Conservation (phyloP, 2,329 filamentous ascomycete genomes). For the Zelopaecilomyces penicillatus region DNA sequence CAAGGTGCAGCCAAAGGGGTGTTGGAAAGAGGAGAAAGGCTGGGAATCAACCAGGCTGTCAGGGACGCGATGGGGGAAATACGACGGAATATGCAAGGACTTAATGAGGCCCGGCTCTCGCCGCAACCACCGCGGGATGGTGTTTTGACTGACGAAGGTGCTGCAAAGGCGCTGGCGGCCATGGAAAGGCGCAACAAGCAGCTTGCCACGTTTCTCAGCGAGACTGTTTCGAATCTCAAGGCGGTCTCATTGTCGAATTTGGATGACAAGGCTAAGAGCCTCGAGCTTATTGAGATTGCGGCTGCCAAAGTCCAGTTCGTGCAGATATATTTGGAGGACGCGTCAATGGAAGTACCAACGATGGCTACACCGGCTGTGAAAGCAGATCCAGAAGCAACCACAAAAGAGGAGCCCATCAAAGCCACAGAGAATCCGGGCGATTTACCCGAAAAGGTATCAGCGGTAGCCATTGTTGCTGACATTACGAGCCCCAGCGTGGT, state of each 20-base stretch:
- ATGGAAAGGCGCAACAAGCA: conserved; percentile 59
- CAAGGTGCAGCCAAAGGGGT: conserved; percentile 71
- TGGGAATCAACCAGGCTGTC: conserved; percentile 72
- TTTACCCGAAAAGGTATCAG: too few species aligned
- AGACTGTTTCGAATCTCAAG: conserved; percentile 56
- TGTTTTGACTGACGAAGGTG: conserved; percentile 26
- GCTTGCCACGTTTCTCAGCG: conserved; percentile 59
- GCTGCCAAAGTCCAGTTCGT: conserved; percentile 58
- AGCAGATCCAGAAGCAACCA: not conserved
- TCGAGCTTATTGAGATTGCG: conserved; percentile 49
- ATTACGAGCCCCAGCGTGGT: too few species aligned
- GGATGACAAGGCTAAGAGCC: conserved; percentile 39
- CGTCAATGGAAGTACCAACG: conserved; percentile 40
- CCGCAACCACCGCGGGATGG: conserved; percentile 29
- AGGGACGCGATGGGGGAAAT: conserved; percentile 77
- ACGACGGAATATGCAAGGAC: conserved; percentile 61
- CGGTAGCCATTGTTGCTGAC: too few species aligned
- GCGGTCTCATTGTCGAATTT: conserved; percentile 43
- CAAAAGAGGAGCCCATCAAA: too few species aligned
- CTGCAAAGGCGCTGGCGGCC: conserved; percentile 31
- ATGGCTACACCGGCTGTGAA: not conserved
- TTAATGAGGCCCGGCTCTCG: conserved; percentile 48
- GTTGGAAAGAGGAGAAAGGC: conserved; percentile 62
- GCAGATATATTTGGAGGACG: conserved; percentile 52
- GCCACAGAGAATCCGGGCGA: too few species aligned